These are phyloP conservation scores for Capsicum pubescens DNA, from an alignment of 257 asterid genomes.

Conservation along the genomic window DNA sequence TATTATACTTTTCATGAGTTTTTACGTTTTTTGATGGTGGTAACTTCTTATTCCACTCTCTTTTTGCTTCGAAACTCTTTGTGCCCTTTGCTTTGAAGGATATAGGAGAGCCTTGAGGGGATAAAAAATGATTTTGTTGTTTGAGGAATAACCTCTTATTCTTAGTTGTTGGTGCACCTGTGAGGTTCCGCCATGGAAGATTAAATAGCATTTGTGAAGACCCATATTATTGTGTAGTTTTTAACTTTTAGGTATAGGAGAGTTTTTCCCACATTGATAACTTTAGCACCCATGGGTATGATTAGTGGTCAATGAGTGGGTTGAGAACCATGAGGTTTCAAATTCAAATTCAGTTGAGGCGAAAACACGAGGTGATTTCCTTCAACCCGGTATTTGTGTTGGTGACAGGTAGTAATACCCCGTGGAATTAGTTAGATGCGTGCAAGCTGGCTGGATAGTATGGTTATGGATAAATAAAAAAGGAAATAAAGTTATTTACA, in stretches of 20 bases:
- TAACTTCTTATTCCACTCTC: neutral
- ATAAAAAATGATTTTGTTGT: neutral
- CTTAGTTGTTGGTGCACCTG: constrained; percentile 15
- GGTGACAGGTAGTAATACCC: neutral
- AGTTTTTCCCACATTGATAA: neutral
- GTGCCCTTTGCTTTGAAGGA: neutral
- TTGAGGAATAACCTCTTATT: neutral
- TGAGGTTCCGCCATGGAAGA: neutral
- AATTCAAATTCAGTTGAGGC: neutral
- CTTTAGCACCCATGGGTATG: neutral
- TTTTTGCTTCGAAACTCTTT: neutral
- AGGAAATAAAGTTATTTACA: neutral
- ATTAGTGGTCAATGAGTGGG: neutral
- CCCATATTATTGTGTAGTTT: neutral
- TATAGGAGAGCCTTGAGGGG: neutral
- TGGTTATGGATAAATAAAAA: neutral
- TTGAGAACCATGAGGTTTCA: neutral
- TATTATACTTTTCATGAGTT: neutral
- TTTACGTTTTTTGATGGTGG: neutral
- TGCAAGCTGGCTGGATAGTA: neutral
- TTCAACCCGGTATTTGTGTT: neutral
- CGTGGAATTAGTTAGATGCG: neutral
- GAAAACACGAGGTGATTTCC: neutral
- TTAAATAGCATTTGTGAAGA: neutral
- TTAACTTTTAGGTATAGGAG: neutral